Conservation (phyloP, 345 rosid species). For the Populus simonii region DNA sequence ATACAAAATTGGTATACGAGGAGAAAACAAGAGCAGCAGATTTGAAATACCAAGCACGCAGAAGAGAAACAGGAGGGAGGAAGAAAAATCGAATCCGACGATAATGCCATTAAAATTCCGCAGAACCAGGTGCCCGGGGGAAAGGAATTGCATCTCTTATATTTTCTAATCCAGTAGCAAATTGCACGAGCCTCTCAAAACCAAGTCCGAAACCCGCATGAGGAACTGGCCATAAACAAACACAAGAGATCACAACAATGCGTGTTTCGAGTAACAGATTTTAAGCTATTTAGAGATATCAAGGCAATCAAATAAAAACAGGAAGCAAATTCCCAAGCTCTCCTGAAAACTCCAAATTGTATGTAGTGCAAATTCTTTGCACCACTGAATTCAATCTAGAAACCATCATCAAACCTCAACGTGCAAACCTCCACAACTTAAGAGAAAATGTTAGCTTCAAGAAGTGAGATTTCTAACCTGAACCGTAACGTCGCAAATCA, state of each 20-base stretch:
- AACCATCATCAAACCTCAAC: background rate
- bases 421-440: background rate
- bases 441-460: background rate
- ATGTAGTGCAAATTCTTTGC: background rate
- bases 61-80: too few relatives aligned
- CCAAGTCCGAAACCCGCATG: conserved; percentile 96
- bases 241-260: background rate
- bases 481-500: conserved; percentile 90
- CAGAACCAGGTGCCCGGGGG: conserved; percentile 88
- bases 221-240: conserved; percentile 56
- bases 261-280: background rate
- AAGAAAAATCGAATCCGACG: background rate
- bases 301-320: background rate
- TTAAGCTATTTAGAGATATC: background rate
- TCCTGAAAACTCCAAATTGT: background rate
- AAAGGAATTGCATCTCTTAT: conserved; percentile 93
- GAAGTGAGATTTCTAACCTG: conserved; percentile 52
- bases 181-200: conserved; percentile 94
- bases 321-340: background rate
- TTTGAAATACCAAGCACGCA: background rate
- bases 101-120: conserved; percentile 52
- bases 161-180: conserved; percentile 88
- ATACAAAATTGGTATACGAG: background rate
- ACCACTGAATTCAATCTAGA: background rate
- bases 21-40: background rate